phyloP scores from a whole-genome alignment of 2,329 filamentous ascomycete species.

The Colletotrichum sp. region DNA sequence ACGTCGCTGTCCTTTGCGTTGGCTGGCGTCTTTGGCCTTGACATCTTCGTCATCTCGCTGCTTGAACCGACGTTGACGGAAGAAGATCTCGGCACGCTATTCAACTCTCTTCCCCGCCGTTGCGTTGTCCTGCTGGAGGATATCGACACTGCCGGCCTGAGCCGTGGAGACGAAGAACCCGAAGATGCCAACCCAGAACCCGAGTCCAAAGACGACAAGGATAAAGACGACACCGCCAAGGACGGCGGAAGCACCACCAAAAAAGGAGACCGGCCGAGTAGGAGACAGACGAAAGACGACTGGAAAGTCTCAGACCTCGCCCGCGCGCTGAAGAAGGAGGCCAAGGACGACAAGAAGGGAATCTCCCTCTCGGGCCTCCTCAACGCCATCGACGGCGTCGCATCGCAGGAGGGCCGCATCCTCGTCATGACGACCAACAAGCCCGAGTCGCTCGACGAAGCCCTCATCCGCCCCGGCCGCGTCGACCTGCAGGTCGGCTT shows the following conservation, averaged over 20 bases:
- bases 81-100: slow-evolving; percentile 63
- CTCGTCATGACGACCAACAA: slow-evolving; percentile 86
- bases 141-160: slow-evolving; percentile 69
- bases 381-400: slow-evolving; percentile 85
- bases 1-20: slow-evolving; percentile 71
- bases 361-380: slow-evolving; percentile 81
- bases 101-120: slow-evolving; percentile 63
- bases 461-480: slow-evolving; percentile 69
- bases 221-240: slow-evolving; percentile 22
- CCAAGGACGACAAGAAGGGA: slow-evolving; percentile 44
- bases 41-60: slow-evolving; percentile 69
- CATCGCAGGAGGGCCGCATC: slow-evolving; percentile 78
- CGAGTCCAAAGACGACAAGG: neutral
- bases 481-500: slow-evolving; percentile 27
- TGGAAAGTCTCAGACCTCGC: slow-evolving; percentile 47
- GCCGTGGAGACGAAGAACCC: slow-evolving; percentile 39
- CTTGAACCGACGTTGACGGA: slow-evolving; percentile 64
- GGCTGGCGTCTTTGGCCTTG: slow-evolving; percentile 68
- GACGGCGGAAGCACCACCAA: slow-evolving; percentile 16
- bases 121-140: slow-evolving; percentile 74
- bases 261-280: slow-evolving; percentile 22
- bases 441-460: slow-evolving; percentile 74
- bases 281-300: slow-evolving; percentile 25
- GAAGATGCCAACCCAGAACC: slow-evolving; percentile 17
- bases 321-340: slow-evolving; percentile 44